Evolutionary conservation across 768 basidiomycete genomes (phyloP).

Genomic region (Termitomyces sp.): DNA sequence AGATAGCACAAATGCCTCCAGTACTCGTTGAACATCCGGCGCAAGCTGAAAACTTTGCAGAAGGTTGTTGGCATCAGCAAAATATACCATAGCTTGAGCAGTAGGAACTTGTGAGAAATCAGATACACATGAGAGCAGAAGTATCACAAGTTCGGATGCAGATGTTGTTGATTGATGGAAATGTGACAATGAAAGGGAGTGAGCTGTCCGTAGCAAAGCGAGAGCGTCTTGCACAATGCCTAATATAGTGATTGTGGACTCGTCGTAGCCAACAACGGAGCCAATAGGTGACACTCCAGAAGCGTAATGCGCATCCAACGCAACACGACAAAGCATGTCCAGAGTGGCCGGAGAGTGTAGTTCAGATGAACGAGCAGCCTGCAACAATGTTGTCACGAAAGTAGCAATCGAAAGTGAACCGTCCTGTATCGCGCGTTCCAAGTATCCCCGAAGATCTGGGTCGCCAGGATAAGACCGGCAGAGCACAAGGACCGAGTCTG

Average conservation of each 20-base stretch:
- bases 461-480: conserved; percentile 69
- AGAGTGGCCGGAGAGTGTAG: conserved; percentile 62
- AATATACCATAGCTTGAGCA: conserved; percentile 47
- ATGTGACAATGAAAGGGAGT: conserved; percentile 47
- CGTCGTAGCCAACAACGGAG: conserved; percentile 46
- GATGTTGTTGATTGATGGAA: conserved; percentile 55
- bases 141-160: conserved; percentile 57
- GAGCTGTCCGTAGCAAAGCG: conserved; percentile 50
- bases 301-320: conserved; percentile 58
- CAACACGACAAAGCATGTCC: conserved; percentile 62
- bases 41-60: conserved; percentile 47
- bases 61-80: conserved; percentile 47
- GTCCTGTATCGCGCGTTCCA: conserved; percentile 52
- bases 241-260: conserved; percentile 43
- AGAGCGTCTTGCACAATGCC: conserved; percentile 57
- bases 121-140: conserved; percentile 54
- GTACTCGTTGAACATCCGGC: conserved; percentile 44
- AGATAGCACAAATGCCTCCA: conserved; percentile 56
- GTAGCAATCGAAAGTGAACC: conserved; percentile 50
- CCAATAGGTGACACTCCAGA: conserved; percentile 47
- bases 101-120: conserved; percentile 60
- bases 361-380: conserved; percentile 58
- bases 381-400: conserved; percentile 63
- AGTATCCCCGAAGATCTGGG: conserved; percentile 58
- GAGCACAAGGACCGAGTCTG: conserved; percentile 67